phyloP scores from a whole-genome alignment of 1,139 yeast genomes.

The Pichia sp. region DNA sequence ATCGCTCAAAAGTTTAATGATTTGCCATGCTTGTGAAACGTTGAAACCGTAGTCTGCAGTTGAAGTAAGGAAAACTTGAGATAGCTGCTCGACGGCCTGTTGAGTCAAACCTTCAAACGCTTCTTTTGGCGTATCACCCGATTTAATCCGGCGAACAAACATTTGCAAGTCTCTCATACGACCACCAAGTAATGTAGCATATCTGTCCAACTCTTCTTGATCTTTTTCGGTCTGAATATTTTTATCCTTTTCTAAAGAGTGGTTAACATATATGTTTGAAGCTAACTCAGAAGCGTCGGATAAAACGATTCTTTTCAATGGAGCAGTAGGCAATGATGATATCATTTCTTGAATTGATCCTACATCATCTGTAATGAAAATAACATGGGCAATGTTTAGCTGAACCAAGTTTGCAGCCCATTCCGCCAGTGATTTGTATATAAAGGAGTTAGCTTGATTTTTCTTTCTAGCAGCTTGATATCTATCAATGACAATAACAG shows the following conservation, averaged over 20 bases:
- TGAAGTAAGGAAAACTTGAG: constrained; percentile 62
- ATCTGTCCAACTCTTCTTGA: constrained; percentile 41
- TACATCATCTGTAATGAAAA: constrained; percentile 80
- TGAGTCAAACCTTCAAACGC: constrained; percentile 77
- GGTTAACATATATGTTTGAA: constrained; percentile 66
- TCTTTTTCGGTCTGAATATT: constrained; percentile 22
- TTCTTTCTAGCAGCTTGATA: constrained; percentile 55
- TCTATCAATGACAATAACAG: constrained; percentile 79
- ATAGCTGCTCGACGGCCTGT: constrained; percentile 83
- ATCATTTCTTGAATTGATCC: constrained; percentile 67
- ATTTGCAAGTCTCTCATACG: constrained; percentile 92
- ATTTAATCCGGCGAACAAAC: constrained; percentile 76
- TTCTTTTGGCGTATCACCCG: constrained; percentile 76
- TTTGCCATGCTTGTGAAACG: constrained; percentile 83
- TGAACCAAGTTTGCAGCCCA: constrained; percentile 82
- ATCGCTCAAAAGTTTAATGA: constrained; percentile 61
- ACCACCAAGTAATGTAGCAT: constrained; percentile 82
- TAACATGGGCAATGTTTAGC: constrained; percentile 82
- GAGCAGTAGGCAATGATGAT: constrained; percentile 77
- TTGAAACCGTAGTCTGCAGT: constrained; percentile 46
- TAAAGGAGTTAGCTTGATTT: constrained; percentile 54
- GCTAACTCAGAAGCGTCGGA: constrained; percentile 77
- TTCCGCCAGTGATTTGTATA: constrained; percentile 75
- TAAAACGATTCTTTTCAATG: constrained; percentile 67
- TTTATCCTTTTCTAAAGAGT: constrained; percentile 42